phyloP scores from a whole-genome alignment of 176 grass and related monocot genomes.

The Eremochloa ophiuroides region DNA sequence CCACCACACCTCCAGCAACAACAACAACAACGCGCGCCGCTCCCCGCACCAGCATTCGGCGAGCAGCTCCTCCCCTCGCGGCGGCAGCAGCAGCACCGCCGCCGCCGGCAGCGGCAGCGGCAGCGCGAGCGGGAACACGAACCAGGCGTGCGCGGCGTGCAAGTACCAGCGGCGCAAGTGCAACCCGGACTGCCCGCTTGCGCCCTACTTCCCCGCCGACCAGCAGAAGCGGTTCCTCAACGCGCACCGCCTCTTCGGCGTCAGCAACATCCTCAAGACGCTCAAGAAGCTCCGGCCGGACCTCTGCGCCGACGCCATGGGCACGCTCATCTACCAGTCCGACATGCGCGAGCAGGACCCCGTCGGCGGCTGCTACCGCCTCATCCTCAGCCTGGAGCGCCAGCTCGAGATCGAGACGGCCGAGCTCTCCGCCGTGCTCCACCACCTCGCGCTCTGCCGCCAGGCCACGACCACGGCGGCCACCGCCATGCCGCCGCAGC shows the following conservation, averaged over 20 bases:
- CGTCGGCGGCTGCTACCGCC: slow-evolving; percentile 30
- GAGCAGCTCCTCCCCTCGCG: slow-evolving; percentile 1
- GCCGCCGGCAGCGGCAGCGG: not conserved
- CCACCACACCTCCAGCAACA: not conserved
- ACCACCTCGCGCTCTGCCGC: slow-evolving; percentile 15
- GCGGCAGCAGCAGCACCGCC: not conserved
- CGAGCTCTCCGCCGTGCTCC: slow-evolving; percentile 25
- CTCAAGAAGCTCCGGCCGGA: slow-evolving; percentile 13
- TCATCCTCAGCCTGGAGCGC: slow-evolving; percentile 24
- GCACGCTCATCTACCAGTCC: slow-evolving; percentile 48
- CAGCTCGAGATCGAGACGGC: not conserved
- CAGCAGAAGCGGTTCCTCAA: slow-evolving; percentile 61
- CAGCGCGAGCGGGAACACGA: not conserved
- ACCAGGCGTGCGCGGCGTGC: slow-evolving; percentile 72
- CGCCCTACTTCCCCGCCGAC: slow-evolving; percentile 65
- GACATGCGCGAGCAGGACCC: slow-evolving; percentile 45
- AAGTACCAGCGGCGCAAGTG: slow-evolving; percentile 72
- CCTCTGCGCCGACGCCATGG: slow-evolving; percentile 49
- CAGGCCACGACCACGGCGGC: not conserved
- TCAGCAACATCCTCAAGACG: slow-evolving; percentile 61
- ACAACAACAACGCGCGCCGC: not conserved
- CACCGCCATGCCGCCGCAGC: not conserved
- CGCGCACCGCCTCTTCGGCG: slow-evolving; percentile 64
- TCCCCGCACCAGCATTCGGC: not conserved
- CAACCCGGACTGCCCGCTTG: slow-evolving; percentile 53